Percentiles rank a stretch among this genome's conserved stretches.
Evolutionary conservation across 192 early-diverging fungal species (phyloP).

Genomic region (Pilobolus umbonatus): DNA sequence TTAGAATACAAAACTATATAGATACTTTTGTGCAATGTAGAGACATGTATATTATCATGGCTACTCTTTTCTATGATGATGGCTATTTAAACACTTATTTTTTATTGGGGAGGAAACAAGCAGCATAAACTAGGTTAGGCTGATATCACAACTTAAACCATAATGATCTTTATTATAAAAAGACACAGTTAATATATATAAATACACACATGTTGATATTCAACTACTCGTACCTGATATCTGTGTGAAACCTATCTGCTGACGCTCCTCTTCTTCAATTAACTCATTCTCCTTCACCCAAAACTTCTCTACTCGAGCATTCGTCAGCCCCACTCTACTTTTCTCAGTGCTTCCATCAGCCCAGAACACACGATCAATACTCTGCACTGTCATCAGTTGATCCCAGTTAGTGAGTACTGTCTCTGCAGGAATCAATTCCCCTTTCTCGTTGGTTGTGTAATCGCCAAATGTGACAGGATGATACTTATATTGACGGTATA

Average conservation of each 20-base stretch:
- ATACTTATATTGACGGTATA: conserved; percentile 54
- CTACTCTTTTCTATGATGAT: too few species aligned
- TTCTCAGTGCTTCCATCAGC: background rate
- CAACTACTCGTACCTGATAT: conserved; percentile 33
- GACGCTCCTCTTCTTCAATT: conserved; percentile 17
- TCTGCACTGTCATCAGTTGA: conserved; percentile 40
- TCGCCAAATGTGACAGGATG: conserved; percentile 84
- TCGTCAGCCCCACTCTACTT: background rate
- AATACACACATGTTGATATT: background rate
- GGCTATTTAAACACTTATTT: too few species aligned
- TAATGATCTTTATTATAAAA: conserved; percentile 37
- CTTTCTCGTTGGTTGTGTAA: conserved; percentile 42
- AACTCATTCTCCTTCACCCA: conserved; percentile 23
- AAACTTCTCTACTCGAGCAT: conserved; percentile 23
- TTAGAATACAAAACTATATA: too few species aligned
- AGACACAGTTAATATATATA: conserved; percentile 7
- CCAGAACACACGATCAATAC: conserved; percentile 33
- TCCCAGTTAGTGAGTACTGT: conserved; percentile 53
- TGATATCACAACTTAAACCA: conserved; percentile 28
- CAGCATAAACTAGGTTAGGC: too few species aligned
- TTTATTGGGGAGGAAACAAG: too few species aligned
- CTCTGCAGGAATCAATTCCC: conserved; percentile 44
- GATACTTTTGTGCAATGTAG: too few species aligned
- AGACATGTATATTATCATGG: too few species aligned
- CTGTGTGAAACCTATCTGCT: conserved; percentile 28